phyloP scores from a whole-genome alignment of 2,329 filamentous ascomycete species.

The Mycosphaerelloides madeirae region DNA sequence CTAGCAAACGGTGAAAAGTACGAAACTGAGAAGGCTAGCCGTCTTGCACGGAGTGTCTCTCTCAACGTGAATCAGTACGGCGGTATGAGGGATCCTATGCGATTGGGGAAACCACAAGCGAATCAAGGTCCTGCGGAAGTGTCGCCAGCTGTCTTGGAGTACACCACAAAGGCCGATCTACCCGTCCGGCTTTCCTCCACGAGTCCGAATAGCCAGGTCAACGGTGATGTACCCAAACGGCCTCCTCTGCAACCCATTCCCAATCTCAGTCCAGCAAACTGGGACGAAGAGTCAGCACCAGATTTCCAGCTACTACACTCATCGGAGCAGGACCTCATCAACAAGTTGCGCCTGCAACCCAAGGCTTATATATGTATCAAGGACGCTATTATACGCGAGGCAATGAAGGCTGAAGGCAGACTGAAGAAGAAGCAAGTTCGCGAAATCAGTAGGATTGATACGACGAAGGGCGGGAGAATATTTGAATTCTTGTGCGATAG shows the following conservation, averaged over 20 bases:
- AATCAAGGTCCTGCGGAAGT: conserved; percentile 22
- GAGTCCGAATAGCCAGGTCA: conserved; percentile 17
- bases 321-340: conserved; percentile 83
- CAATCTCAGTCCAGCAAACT: conserved; percentile 59
- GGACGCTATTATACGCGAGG: conserved; percentile 84
- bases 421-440: conserved; percentile 93
- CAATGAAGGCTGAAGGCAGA: conserved; percentile 78
- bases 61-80: conserved; percentile 28
- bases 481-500: conserved; percentile 94
- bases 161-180: conserved; percentile 30
- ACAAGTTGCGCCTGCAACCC: conserved; percentile 75
- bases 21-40: conserved; percentile 76
- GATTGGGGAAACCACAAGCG: conserved; percentile 21
- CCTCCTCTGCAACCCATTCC: conserved; percentile 30
- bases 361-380: conserved; percentile 96
- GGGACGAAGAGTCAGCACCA: conserved; percentile 70
- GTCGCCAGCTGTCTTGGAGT: conserved; percentile 28
- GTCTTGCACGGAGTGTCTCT: conserved; percentile 57
- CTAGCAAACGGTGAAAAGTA: conserved; percentile 86
- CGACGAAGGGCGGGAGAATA: conserved; percentile 75
- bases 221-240: conserved; percentile 22
- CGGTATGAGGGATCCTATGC: conserved; percentile 25
- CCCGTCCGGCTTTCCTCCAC: conserved; percentile 25
- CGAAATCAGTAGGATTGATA: conserved; percentile 78
- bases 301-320: conserved; percentile 81